phyloP scores from a whole-genome alignment of 306 rosid genomes.

The Malus sylvestris region DNA sequence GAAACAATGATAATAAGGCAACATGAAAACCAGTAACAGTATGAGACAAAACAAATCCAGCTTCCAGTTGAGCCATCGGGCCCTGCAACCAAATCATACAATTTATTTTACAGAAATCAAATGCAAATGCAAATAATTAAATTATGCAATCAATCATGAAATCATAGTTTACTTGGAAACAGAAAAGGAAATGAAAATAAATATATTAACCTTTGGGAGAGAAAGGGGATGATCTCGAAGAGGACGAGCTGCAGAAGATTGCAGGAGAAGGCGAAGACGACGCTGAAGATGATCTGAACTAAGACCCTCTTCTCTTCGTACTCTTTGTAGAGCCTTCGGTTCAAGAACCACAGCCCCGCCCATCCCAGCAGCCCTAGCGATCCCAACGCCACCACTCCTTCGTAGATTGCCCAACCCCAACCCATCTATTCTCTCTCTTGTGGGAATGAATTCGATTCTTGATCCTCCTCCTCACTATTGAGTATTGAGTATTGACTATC shows the following conservation, averaged over 20 bases:
- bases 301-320: constrained; percentile 84
- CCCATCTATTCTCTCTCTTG: constrained; percentile 31
- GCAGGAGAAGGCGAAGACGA: constrained; percentile 92
- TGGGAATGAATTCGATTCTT: too few relatives aligned
- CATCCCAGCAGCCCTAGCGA: constrained; percentile 63
- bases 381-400: constrained; percentile 55
- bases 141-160: neutral
- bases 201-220: constrained; percentile 65
- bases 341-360: constrained; percentile 88
- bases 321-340: constrained; percentile 85
- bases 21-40: constrained; percentile 68
- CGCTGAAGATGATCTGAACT: constrained; percentile 88
- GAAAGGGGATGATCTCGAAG: constrained; percentile 93
- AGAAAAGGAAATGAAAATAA: neutral
- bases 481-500: neutral
- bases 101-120: neutral
- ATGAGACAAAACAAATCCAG: constrained; percentile 79
- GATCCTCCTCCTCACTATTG: too few relatives aligned
- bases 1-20: constrained; percentile 92
- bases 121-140: neutral
- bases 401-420: constrained; percentile 72
- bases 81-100: constrained; percentile 27
- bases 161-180: neutral
- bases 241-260: constrained; percentile 91
- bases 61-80: constrained; percentile 89